Conservation (phyloP, 331 rosid genomes). For the Quercus lobata region DNA sequence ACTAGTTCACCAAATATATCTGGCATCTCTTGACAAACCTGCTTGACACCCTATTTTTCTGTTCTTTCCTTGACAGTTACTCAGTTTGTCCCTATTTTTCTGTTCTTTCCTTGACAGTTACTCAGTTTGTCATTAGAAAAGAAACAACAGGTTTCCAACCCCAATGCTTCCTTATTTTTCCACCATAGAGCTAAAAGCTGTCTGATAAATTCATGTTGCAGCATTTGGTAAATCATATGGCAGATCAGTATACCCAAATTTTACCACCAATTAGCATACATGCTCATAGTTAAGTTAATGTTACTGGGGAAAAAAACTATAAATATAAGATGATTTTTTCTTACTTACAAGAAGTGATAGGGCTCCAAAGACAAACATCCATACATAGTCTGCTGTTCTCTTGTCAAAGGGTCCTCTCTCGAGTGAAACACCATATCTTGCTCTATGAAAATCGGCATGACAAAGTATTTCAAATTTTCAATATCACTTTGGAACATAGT, state of each 20-base stretch:
- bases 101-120: background rate
- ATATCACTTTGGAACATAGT: too few species aligned
- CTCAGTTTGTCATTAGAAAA: background rate
- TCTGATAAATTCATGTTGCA: background rate
- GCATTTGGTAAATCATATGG: background rate
- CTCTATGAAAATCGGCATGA: conserved; percentile 32
- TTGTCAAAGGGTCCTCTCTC: conserved; percentile 79
- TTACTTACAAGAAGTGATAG: conserved; percentile 61
- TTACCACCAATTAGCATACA: background rate
- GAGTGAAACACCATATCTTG: conserved; percentile 66
- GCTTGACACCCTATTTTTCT: background rate
- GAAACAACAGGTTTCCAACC: too few species aligned
- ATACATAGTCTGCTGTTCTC: conserved; percentile 73
- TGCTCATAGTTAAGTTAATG: too few species aligned
- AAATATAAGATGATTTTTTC: background rate
- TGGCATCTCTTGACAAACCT: too few species aligned
- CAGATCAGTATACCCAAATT: background rate
- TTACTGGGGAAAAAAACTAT: too few species aligned
- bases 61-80: background rate
- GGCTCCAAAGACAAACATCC: conserved; percentile 76
- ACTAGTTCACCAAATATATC: too few species aligned
- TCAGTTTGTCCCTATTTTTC: background rate
- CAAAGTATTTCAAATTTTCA: background rate
- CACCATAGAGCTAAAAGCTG: background rate
- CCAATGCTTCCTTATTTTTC: background rate